Base-by-base conservation (phyloP, 192 early-diverging fungal species). In the Thamnidium elegans region DNA sequence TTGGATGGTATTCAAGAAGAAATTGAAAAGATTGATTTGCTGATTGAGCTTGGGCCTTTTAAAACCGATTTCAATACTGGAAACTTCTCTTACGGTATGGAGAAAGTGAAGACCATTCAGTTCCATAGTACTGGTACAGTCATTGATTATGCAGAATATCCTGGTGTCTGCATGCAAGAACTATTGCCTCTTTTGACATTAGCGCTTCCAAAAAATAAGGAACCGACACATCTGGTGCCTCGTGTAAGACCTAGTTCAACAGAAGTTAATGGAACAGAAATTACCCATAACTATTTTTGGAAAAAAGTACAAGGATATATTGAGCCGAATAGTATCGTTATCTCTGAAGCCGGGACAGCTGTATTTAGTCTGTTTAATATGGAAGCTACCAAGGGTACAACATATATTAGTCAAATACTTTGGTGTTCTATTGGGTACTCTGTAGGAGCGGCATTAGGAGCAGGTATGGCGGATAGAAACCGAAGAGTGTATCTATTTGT, bases 241-340 rank as follows among this genome's bases (percentile, higher is more conserved):
- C 20, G 45, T 15, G 42, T 15, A 7, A 15, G 17, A 17, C 39
- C 15, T 20, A 45, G 58, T 39, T 64, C 63, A 30, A 54, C 1
- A n/a, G 50, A n/a, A 7, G 13, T n/a, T 7, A 6, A 5, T n/a
- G 15, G n/a, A 30, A 15, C 7, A 51, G 60, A 67, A 48, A 70
- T 80, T 15, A 59, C 54, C 17, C 79, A 81, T 7, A 50, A 32
- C 4, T 81, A 70, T 48, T 63, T 81, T 54, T 81, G 79, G 79
- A 45, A 50, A 14, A 70, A 60, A n/a, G 63, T 79, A 19, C 45
- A 65, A n/a, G 43, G 53, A 0, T 67, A 56, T 32, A 46, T 79
- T 10, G 62, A 63, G 10, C 43, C 54, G 3, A 54, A 65, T 34
- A 32, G 71, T 3, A 45, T 74, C 23, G 66, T 74, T 20, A 43